Evolutionary conservation across 73 alveolate species (phyloP).

Genomic region (Symbiodinium pilosum): DNA sequence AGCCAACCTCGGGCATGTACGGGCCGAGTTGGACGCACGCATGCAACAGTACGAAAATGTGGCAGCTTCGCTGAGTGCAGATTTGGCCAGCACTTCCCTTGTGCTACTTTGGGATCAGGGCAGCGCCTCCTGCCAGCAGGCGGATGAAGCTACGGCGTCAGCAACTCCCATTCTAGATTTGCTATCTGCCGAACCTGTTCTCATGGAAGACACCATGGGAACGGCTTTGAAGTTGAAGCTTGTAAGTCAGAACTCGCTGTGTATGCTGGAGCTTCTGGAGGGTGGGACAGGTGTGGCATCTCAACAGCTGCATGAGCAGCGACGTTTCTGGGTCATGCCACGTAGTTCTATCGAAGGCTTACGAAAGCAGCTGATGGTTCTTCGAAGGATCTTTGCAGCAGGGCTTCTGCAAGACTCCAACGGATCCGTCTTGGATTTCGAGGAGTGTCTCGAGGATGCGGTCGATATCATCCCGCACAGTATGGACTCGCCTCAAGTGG

Average conservation of each 20-base stretch:
- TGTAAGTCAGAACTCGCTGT: background rate
- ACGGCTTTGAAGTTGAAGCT: background rate
- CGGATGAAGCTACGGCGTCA: background rate
- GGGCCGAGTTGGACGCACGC: background rate
- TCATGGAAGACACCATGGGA: background rate
- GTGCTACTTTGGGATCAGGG: background rate
- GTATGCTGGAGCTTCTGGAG: background rate
- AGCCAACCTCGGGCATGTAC: background rate
- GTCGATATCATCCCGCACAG: background rate
- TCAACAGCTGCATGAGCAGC: background rate
- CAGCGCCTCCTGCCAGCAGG: background rate
- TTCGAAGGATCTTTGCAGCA: background rate
- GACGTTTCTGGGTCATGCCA: background rate
- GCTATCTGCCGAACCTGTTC: background rate
- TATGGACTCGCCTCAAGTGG: background rate
- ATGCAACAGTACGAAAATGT: background rate
- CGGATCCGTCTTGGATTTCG: background rate
- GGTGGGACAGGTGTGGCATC: background rate
- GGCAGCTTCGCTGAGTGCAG: too few relatives aligned
- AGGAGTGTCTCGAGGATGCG: background rate
- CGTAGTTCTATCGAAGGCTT: background rate
- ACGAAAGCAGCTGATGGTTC: background rate
- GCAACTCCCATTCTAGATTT: background rate
- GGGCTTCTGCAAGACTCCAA: background rate
- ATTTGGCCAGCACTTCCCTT: background rate